Evolutionary conservation across 2,329 filamentous ascomycete species (phyloP), one percentile per base, ranked within the genome.

Genomic region (Pyricularia sp.): DNA sequence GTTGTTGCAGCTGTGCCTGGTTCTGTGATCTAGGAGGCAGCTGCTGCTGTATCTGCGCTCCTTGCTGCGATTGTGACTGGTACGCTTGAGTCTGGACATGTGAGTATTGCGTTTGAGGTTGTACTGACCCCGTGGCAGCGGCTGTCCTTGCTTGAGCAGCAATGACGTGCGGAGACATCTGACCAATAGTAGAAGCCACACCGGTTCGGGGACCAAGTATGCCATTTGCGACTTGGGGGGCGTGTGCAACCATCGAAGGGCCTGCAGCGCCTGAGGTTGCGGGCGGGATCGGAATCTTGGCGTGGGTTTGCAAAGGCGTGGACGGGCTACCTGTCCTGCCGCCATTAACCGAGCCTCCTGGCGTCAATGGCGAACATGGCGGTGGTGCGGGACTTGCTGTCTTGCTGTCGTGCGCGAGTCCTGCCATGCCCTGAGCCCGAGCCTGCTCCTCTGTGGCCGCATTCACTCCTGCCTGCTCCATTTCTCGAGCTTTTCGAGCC

Each of bases 401-500:
- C 71, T 68, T 73, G 68, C 70, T 76, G 71, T 83, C 82, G 68
- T 86, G 83, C 65, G 83, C 84, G 64, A 88, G 74, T 1, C 84
- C 81, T 79, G 88, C 82, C 69, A 88, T 85, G n/a, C 85, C 85
- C 71, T 88, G 83, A n/a, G 88, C 78, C 71, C 84, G 84, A 9
- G 85, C 85, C 71, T 85, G 83, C 64, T 88, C 86, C 69, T 89
- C 87, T 66, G 59, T 20, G 3, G 86, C 85, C n/a, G 82, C 82
- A 69, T 83, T 86, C 71, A 85, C 77, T 55, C 85, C 82, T 2
- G 86, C 86, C 65, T 86, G 83, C 76, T 90, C 87, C 74, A 63
- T 63, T 28, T 90, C 88, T 0, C 88, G 87, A 75, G 90, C 88
- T 72, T 90, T 90, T 26, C 88, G 82, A 0, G 88, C 88, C n/a